Evolutionary conservation across 106 monocot species (phyloP), one percentile per base, ranked within the genome.

Genomic region (Dioscorea zingiberensis): DNA sequence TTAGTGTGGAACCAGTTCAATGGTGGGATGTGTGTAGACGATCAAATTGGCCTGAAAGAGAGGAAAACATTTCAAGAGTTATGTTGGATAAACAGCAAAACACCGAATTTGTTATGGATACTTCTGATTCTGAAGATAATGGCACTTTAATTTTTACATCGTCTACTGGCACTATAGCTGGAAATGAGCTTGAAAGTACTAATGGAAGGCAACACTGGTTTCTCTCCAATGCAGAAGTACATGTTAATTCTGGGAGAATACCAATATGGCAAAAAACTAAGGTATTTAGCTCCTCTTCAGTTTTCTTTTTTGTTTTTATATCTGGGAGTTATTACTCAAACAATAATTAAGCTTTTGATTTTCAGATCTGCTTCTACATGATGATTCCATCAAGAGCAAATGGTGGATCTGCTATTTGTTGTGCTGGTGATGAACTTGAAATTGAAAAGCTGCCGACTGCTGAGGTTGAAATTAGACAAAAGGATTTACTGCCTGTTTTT

Each of bases 21-120:
- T 97, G 95, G 91, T 97, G 95, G 95, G 95, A 97, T 79, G 95
- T 91, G 11, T 97, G 95, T 51, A 71, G 95, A 67, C 88, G 88
- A 63, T 73, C 74, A 56, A 85, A 76, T 77, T 91, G 95, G 95
- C 91, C 91, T 70, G 91, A 97, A 73, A 91, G 95, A 67, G 91
- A 81, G 47, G 87, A 91, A 70, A 69, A 55, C 49, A 72, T 87
- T 59, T 78, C 78, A 13, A 69, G 46, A 73, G 44, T 55, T 26
- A 55, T n/a, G n/a, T n/a, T n/a, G n/a, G n/a, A 54, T 67, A 74
- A 47, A 18, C 64, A 66, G 62, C 66, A 78, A 56, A 51, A 55
- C 56, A 17, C 25, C 59, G 79, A 77, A 58, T 62, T 69, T 29
- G 59, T 62, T 21, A 64, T 79, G 66, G 74, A 91, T 77, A 48